These are phyloP conservation scores for Cyamopsis tetragonoloba DNA, from an alignment of 306 rosid species.

Conservation along the genomic window DNA sequence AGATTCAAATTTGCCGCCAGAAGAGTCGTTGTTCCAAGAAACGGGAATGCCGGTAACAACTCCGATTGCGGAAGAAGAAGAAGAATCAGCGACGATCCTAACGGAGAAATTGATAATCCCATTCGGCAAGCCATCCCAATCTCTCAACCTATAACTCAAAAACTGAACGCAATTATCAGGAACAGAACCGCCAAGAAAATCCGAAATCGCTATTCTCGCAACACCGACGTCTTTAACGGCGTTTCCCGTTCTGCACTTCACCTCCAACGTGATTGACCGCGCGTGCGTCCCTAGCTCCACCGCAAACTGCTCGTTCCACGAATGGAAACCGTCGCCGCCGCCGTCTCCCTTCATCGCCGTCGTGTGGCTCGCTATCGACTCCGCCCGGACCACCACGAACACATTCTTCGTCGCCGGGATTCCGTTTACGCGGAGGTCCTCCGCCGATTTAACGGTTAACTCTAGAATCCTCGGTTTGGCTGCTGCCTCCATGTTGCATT, in stretches of 20 bases:
- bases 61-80: background rate
- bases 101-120: slow-evolving; percentile 57
- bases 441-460: slow-evolving; percentile 42
- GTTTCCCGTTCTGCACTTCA: slow-evolving; percentile 34
- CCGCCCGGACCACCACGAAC: slow-evolving; percentile 38
- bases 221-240: slow-evolving; percentile 34
- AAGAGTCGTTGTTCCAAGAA: background rate
- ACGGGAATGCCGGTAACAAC: slow-evolving; percentile 8
- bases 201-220: slow-evolving; percentile 42
- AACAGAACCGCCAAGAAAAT: slow-evolving; percentile 26
- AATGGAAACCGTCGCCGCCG: background rate
- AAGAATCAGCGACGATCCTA: slow-evolving; percentile 19
- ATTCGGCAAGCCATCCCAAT: slow-evolving; percentile 31
- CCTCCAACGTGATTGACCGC: slow-evolving; percentile 31
- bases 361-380: slow-evolving; percentile 14
- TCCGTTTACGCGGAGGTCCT: slow-evolving; percentile 34
- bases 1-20: background rate
- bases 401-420: slow-evolving; percentile 30
- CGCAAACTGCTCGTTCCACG: slow-evolving; percentile 44
- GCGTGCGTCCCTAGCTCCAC: slow-evolving; percentile 36
- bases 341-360: slow-evolving; percentile 26
- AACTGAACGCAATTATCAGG: slow-evolving; percentile 38
- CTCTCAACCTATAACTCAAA: slow-evolving; percentile 52
- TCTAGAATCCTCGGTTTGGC: slow-evolving; percentile 31
- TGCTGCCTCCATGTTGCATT: background rate